phyloP scores from a whole-genome alignment of 108 stramenopile species.

The Cyclotella atomus region DNA sequence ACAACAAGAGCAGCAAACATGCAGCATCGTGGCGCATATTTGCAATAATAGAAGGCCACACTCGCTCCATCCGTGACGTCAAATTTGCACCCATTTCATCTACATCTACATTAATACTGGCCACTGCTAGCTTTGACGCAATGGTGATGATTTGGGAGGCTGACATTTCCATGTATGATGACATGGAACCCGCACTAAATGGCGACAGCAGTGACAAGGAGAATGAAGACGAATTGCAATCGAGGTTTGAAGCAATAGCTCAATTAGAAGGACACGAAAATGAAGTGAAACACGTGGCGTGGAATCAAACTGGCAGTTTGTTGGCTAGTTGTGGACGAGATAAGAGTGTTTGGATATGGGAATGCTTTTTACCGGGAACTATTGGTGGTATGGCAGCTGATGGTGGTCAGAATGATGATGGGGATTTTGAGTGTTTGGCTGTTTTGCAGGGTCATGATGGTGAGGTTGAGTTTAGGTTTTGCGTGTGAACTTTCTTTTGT shows the following conservation, averaged over 20 bases:
- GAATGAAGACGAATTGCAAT: not conserved
- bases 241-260: conserved; percentile 76
- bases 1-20: not conserved
- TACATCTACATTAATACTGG: conserved; percentile 59
- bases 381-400: conserved; percentile 57
- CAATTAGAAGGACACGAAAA: conserved; percentile 93
- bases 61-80: conserved; percentile 71
- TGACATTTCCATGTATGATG: not conserved
- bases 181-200: conserved; percentile 8
- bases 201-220: not conserved
- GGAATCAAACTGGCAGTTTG: conserved; percentile 88
- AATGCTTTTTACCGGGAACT: conserved; percentile 78
- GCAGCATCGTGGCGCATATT: conserved; percentile 29
- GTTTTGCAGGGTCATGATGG: conserved; percentile 95
- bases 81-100: conserved; percentile 68
- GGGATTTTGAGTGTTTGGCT: conserved; percentile 91
- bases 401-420: conserved; percentile 44
- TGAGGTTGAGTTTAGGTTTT: not conserved
- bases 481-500: not conserved
- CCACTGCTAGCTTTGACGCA: conserved; percentile 92
- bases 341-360: conserved; percentile 99
- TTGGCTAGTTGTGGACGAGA: conserved; percentile 97
- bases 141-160: conserved; percentile 89
- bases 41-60: conserved; percentile 46
- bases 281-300: conserved; percentile 91